Conservation (phyloP, 345 rosid genomes). For the Crucihimalaya himalaica region DNA sequence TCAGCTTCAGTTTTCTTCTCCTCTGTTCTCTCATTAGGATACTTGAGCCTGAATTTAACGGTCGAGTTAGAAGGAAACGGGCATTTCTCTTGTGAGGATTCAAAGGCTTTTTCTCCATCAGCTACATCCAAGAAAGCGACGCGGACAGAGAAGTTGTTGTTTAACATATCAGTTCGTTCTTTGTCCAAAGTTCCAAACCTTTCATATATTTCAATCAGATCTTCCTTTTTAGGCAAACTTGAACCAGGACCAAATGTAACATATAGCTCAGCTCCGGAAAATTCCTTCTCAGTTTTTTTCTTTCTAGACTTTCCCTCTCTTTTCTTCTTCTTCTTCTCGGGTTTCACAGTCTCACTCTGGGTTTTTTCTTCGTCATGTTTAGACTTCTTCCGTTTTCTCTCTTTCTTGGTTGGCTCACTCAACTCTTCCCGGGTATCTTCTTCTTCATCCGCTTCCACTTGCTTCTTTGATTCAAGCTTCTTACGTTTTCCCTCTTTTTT, state of each 20-base stretch:
- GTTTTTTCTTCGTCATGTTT: background rate
- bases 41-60: slow-evolving; percentile 35
- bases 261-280: slow-evolving; percentile 47
- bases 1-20: slow-evolving; percentile 31
- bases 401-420: slow-evolving; percentile 19
- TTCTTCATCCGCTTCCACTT: background rate
- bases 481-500: slow-evolving; percentile 21
- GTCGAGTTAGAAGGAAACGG: slow-evolving; percentile 19
- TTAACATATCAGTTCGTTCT: slow-evolving; percentile 51
- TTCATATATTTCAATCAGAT: slow-evolving; percentile 51
- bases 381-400: slow-evolving; percentile 22
- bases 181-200: slow-evolving; percentile 59
- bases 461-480: slow-evolving; percentile 12
- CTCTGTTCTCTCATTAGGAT: slow-evolving; percentile 33
- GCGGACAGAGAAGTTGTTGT: slow-evolving; percentile 46
- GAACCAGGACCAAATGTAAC: slow-evolving; percentile 65
- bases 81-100: slow-evolving; percentile 43
- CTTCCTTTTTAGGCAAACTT: slow-evolving; percentile 62
- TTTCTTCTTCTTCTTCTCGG: slow-evolving; percentile 23
- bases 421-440: slow-evolving; percentile 35
- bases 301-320: slow-evolving; percentile 25
- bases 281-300: slow-evolving; percentile 32
- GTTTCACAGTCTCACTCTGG: slow-evolving; percentile 17
- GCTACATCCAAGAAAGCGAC: slow-evolving; percentile 52
- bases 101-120: slow-evolving; percentile 73